Evolutionary conservation across 495 filamentous ascomycete genomes (phyloP).

Genomic region (Neurospora sp.): DNA sequence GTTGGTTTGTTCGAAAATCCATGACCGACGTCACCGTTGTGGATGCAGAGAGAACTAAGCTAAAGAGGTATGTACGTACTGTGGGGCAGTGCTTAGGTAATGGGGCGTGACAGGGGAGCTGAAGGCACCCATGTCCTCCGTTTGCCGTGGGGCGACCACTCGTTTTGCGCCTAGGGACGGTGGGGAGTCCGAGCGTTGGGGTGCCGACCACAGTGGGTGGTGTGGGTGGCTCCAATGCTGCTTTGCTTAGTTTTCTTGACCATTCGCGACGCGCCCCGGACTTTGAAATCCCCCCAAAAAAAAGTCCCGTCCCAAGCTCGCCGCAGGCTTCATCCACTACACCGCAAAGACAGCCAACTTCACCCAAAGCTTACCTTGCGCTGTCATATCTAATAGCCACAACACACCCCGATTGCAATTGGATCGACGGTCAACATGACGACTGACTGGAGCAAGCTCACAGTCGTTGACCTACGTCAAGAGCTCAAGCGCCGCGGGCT

Average conservation of each 20-base stretch:
- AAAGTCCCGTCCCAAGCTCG: not conserved
- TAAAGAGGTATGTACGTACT: not conserved
- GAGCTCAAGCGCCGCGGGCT: slow-evolving; percentile 49
- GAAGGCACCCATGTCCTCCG: not conserved
- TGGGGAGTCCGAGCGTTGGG: not conserved
- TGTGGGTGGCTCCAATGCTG: not conserved
- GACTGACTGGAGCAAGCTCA: slow-evolving; percentile 47
- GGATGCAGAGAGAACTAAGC: not conserved
- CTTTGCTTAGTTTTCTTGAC: not conserved
- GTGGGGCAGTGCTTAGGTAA: not conserved
- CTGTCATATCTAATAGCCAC: not conserved
- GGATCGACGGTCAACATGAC: slow-evolving; percentile 26
- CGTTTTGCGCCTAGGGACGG: not conserved
- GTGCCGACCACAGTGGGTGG: not conserved
- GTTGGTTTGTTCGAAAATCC: not conserved
- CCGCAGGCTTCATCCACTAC: not conserved
- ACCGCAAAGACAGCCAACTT: not conserved
- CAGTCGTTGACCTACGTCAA: slow-evolving; percentile 48
- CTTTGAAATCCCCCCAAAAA: not conserved
- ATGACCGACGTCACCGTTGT: not conserved
- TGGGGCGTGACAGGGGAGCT: not conserved
- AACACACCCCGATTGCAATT: not conserved
- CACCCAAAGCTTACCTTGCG: not conserved
- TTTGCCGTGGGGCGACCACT: not conserved
- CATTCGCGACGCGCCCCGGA: not conserved